These are phyloP conservation scores for Wickerhamomyces sp. DNA, from an alignment of 1,139 yeast genomes.

Conservation along the genomic window DNA sequence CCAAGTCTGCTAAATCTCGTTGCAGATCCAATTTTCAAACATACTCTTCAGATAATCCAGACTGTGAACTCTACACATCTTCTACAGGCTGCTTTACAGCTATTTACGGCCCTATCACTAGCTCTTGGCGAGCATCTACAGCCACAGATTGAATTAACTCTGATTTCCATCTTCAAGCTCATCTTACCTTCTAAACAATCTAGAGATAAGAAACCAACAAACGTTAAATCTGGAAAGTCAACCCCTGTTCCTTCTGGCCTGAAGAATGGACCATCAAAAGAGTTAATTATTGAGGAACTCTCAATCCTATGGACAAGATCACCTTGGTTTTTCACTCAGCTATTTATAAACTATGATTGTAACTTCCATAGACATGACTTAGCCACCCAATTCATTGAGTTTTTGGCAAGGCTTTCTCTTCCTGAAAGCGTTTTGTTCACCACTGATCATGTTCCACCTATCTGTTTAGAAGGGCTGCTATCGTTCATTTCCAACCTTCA, in stretches of 20 bases:
- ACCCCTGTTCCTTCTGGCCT: slow-evolving; percentile 20
- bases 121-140: slow-evolving; percentile 55
- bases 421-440: slow-evolving; percentile 76
- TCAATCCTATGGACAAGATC: slow-evolving; percentile 82
- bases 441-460: slow-evolving; percentile 87
- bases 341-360: slow-evolving; percentile 86
- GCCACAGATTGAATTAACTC: slow-evolving; percentile 63
- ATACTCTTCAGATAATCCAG: slow-evolving; percentile 74
- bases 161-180: slow-evolving; percentile 52
- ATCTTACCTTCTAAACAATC: slow-evolving; percentile 37
- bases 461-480: slow-evolving; percentile 83
- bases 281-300: slow-evolving; percentile 76
- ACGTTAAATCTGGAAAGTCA: slow-evolving; percentile 20
- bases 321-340: slow-evolving; percentile 68
- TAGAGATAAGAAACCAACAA: slow-evolving; percentile 9
- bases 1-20: slow-evolving; percentile 63
- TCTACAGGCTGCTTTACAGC: slow-evolving; percentile 68
- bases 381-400: slow-evolving; percentile 62
- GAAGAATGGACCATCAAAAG: slow-evolving; percentile 54
- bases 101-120: slow-evolving; percentile 63
- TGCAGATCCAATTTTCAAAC: slow-evolving; percentile 78
- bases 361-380: slow-evolving; percentile 84
- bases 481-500: slow-evolving; percentile 65
- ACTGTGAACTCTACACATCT: slow-evolving; percentile 60
- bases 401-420: slow-evolving; percentile 68